Percentiles rank a stretch among this genome's conserved stretches.
phyloP scores from a whole-genome alignment of 176 grass and related monocot genomes.

The Avena sativa region DNA sequence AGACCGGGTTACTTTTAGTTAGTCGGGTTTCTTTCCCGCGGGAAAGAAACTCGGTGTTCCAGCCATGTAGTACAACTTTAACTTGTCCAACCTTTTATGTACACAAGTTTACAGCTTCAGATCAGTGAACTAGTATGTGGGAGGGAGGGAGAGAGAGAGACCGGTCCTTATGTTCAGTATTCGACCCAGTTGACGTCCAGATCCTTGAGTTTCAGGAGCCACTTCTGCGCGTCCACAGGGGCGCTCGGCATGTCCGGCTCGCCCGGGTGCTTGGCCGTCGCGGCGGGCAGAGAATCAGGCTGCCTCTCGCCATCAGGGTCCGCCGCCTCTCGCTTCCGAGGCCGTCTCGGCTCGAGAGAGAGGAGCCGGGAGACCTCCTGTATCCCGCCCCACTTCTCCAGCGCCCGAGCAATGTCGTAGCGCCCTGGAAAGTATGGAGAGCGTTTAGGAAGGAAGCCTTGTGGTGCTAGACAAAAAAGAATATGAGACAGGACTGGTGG shows the following conservation, averaged over 20 bases:
- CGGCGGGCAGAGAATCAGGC: slow-evolving; percentile 33
- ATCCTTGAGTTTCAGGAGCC: slow-evolving; percentile 82
- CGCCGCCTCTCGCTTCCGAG: slow-evolving; percentile 41
- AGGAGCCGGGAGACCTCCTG: slow-evolving; percentile 91
- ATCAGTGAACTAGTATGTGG: background rate
- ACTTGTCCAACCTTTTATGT: background rate
- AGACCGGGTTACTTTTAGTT: background rate
- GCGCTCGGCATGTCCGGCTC: slow-evolving; percentile 43
- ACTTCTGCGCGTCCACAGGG: slow-evolving; percentile 56
- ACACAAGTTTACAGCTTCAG: slow-evolving; percentile 8
- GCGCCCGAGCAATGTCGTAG: slow-evolving; percentile 90
- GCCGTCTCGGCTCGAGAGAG: slow-evolving; percentile 64
- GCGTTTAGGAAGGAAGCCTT: too few relatives aligned
- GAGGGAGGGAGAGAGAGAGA: background rate
- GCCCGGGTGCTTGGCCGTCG: slow-evolving; percentile 24
- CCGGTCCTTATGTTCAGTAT: slow-evolving; percentile 6
- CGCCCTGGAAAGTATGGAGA: slow-evolving; percentile 50
- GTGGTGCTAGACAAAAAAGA: too few relatives aligned
- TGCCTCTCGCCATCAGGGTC: slow-evolving; percentile 44
- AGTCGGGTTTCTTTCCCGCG: background rate
- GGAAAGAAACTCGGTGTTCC: background rate
- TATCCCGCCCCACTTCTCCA: slow-evolving; percentile 95
- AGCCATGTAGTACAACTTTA: background rate
- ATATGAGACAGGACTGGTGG: background rate
- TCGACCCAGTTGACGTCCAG: slow-evolving; percentile 81